Conservation (phyloP, 805 yeast genomes). For the Wickerhamomyces queroliae region DNA sequence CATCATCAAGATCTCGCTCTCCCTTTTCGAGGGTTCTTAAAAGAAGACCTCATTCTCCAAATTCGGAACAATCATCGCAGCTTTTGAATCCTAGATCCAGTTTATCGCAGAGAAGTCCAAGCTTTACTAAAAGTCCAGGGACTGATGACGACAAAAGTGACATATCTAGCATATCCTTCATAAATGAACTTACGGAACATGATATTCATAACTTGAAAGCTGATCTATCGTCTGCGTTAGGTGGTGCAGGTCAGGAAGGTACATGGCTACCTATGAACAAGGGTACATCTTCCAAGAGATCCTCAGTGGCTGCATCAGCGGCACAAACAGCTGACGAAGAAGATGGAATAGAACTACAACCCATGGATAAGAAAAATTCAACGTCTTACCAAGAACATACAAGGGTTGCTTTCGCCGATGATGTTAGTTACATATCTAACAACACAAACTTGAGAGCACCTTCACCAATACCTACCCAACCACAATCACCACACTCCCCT, state of each 20-base stretch:
- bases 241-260: slow-evolving; percentile 1
- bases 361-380: not conserved
- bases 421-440: not conserved
- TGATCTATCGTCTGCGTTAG: slow-evolving; percentile 3
- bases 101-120: not conserved
- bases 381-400: not conserved
- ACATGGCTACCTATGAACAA: slow-evolving; percentile 1
- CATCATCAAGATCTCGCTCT: not conserved
- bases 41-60: not conserved
- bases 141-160: not conserved
- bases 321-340: not conserved
- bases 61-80: not conserved
- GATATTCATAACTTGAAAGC: not conserved
- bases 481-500: not conserved
- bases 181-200: slow-evolving; percentile 1
- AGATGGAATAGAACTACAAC: not conserved
- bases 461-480: not conserved
- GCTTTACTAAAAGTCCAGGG: not conserved
- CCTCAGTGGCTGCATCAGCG: not conserved
- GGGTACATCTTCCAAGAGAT: not conserved
- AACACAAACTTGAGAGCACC: not conserved
- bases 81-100: not conserved
- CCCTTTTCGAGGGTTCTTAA: not conserved
- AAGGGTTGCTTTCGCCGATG: not conserved
- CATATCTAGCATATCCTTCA: not conserved